These are phyloP conservation scores for Pestalotiopsis sp. DNA, from an alignment of 2,329 filamentous ascomycete genomes.

Conservation along the genomic window DNA sequence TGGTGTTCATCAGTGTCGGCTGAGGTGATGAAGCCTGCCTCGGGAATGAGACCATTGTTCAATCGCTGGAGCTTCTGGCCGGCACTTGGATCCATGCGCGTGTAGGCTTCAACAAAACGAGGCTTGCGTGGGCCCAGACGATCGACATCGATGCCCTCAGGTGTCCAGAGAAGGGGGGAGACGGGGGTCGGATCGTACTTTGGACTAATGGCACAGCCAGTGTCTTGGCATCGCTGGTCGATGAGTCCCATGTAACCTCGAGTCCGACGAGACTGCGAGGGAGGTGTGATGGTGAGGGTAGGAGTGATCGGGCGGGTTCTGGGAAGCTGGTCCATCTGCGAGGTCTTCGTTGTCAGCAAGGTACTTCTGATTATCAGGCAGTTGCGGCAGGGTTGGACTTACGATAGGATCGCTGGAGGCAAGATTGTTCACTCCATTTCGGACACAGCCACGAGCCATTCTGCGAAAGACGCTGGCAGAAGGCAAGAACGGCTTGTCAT, in stretches of 20 bases:
- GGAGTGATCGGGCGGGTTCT: slow-evolving; percentile 24
- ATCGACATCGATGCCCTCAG: slow-evolving; percentile 22
- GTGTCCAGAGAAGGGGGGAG: slow-evolving; percentile 25
- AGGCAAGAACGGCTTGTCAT: too few relatives aligned
- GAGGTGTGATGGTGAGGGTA: slow-evolving; percentile 3
- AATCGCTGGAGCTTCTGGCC: slow-evolving; percentile 22
- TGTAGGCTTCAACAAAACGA: slow-evolving; percentile 26
- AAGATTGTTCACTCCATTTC: too few relatives aligned
- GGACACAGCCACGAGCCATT: too few relatives aligned
- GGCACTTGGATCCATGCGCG: slow-evolving; percentile 32
- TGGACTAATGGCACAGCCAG: slow-evolving; percentile 25
- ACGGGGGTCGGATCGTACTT: slow-evolving; percentile 22
- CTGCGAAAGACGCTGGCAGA: too few relatives aligned
- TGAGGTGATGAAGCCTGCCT: background rate
- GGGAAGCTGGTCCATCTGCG: background rate
- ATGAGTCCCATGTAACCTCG: slow-evolving; percentile 10
- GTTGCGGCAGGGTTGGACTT: too few relatives aligned
- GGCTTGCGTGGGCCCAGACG: slow-evolving; percentile 6
- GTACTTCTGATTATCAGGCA: too few relatives aligned
- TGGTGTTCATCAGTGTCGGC: slow-evolving; percentile 13
- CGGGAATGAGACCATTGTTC: slow-evolving; percentile 3
- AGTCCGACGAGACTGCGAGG: slow-evolving; percentile 4
- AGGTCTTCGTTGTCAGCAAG: too few relatives aligned
- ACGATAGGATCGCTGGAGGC: too few relatives aligned
- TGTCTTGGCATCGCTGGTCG: slow-evolving; percentile 27